Evolutionary conservation across 2,329 filamentous ascomycete species (phyloP).

Genomic region (Leptoxyphium fumago): DNA sequence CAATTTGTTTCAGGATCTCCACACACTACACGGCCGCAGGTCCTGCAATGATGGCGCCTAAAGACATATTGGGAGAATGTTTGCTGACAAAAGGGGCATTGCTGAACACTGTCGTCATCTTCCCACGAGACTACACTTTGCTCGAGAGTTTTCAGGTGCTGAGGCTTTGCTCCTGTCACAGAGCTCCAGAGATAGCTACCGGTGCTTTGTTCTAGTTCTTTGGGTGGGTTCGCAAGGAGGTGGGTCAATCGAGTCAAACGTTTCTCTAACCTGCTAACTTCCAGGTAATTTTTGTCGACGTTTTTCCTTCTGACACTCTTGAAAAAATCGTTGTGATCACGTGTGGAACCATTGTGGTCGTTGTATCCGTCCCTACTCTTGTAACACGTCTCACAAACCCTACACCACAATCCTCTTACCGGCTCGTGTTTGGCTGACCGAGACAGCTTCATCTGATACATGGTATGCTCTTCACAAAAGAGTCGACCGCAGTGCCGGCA

Average conservation of each 20-base stretch:
- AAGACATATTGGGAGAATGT: constrained; percentile 91
- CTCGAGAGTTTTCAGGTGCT: constrained; percentile 60
- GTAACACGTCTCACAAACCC: constrained; percentile 98
- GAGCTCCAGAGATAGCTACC: constrained; percentile 44
- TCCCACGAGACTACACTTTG: constrained; percentile 93
- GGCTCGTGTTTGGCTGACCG: constrained; percentile 81
- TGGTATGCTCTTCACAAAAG: constrained; percentile 95
- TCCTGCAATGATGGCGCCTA: constrained; percentile 81
- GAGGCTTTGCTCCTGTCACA: constrained; percentile 45
- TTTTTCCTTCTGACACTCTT: constrained; percentile 54
- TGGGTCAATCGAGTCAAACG: constrained; percentile 80
- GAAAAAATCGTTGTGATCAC: constrained; percentile 62
- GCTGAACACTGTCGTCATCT: constrained; percentile 64
- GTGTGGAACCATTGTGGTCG: constrained; percentile 47
- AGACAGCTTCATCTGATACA: constrained; percentile 99
- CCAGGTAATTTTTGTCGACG: constrained; percentile 73
- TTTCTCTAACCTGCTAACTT: constrained; percentile 82
- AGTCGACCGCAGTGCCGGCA: constrained; percentile 84
- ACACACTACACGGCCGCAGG: constrained; percentile 87
- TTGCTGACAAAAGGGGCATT: constrained; percentile 90
- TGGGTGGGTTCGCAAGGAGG: constrained; percentile 56
- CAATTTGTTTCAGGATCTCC: constrained; percentile 73
- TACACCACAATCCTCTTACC: constrained; percentile 76
- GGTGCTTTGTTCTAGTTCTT: constrained; percentile 39
- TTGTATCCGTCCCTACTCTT: constrained; percentile 94